These are phyloP conservation scores for Pichia sp. DNA, from an alignment of 1,139 yeast species.

Conservation along the genomic window DNA sequence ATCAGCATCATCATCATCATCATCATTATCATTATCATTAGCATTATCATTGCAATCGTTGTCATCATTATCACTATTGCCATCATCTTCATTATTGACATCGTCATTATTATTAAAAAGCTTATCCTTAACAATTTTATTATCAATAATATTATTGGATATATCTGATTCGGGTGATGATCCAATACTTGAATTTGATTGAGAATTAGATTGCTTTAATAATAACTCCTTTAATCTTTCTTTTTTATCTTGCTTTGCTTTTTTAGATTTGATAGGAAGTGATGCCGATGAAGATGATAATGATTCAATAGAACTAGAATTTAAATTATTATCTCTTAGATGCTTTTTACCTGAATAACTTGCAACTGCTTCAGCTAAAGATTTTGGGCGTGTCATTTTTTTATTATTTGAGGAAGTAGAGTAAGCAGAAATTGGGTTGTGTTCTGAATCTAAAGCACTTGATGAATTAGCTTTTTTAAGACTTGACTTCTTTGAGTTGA, in stretches of 20 bases:
- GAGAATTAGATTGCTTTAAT: slow-evolving; percentile 3
- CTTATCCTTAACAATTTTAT: too few species aligned
- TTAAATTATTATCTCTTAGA: slow-evolving; percentile 35
- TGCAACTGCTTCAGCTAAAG: slow-evolving; percentile 59
- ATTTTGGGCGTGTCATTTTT: slow-evolving; percentile 34
- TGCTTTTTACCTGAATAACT: slow-evolving; percentile 51
- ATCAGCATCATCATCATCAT: slow-evolving; percentile 20
- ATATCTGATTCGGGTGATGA: not conserved
- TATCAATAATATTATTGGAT: not conserved
- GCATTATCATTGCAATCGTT: slow-evolving; percentile 13
- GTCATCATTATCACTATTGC: not conserved
- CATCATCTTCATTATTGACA: slow-evolving; percentile 17
- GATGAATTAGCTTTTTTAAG: slow-evolving; percentile 6
- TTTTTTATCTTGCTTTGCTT: slow-evolving; percentile 5
- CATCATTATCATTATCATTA: slow-evolving; percentile 6
- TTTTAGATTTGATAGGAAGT: not conserved
- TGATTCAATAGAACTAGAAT: slow-evolving; percentile 14
- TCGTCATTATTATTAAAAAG: not conserved
- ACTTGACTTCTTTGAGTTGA: slow-evolving; percentile 20
- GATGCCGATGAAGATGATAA: not conserved
- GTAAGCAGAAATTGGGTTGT: not conserved
- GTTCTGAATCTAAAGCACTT: not conserved
- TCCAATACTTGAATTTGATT: not conserved
- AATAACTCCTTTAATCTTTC: slow-evolving; percentile 11
- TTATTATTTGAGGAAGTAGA: not conserved